These are phyloP conservation scores for Aspergillus sp. DNA, from an alignment of 2,329 filamentous ascomycete genomes.

Conservation along the genomic window DNA sequence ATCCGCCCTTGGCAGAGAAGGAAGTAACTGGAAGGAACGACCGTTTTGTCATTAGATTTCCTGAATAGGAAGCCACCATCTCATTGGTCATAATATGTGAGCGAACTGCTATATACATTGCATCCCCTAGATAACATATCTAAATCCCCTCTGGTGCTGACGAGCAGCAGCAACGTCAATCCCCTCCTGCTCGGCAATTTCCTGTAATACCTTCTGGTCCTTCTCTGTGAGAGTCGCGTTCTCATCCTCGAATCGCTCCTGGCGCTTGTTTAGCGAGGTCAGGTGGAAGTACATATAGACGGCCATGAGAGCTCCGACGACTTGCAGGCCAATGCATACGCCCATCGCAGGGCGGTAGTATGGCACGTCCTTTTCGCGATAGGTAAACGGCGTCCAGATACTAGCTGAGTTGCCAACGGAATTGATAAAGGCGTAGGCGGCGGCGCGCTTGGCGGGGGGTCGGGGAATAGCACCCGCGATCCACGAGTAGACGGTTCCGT, in stretches of 20 bases:
- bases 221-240: slow-evolving; percentile 51
- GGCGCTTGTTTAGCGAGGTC: slow-evolving; percentile 53
- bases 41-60: not conserved
- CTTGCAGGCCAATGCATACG: slow-evolving; percentile 47
- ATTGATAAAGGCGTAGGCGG: slow-evolving; percentile 61
- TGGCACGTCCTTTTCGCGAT: slow-evolving; percentile 44
- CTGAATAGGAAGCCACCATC: not conserved
- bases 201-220: slow-evolving; percentile 53
- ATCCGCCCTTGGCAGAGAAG: not conserved
- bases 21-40: not conserved
- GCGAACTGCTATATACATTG: not conserved
- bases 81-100: not conserved
- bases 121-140: slow-evolving; percentile 51
- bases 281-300: slow-evolving; percentile 46
- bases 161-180: slow-evolving; percentile 56
- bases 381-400: slow-evolving; percentile 59
- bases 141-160: slow-evolving; percentile 58
- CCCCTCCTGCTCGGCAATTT: slow-evolving; percentile 58
- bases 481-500: slow-evolving; percentile 56
- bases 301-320: slow-evolving; percentile 40
- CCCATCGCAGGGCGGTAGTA: slow-evolving; percentile 49
- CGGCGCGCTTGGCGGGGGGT: slow-evolving; percentile 60
- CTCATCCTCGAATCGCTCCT: slow-evolving; percentile 56
- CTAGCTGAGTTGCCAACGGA: slow-evolving; percentile 57
- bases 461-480: slow-evolving; percentile 57